These are phyloP conservation scores for Acanthamoeba sp. DNA, from an alignment of 208 protist genomes.

Conservation along the genomic window DNA sequence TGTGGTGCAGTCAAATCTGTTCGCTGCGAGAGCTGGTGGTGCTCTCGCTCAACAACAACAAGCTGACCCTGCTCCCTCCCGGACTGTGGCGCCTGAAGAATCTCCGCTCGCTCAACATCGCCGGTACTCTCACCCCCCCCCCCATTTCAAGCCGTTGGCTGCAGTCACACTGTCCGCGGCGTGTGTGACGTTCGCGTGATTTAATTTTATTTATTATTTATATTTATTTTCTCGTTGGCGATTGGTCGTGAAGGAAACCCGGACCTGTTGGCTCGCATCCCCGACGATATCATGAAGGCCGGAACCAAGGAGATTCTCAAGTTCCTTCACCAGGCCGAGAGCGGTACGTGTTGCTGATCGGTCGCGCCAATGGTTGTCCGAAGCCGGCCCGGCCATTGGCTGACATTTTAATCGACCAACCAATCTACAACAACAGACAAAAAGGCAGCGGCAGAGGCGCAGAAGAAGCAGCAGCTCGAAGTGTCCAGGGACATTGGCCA, in stretches of 20 bases:
- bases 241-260: slow-evolving; percentile 52
- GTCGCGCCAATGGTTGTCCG: neutral
- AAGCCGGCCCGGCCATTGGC: neutral
- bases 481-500: slow-evolving; percentile 12
- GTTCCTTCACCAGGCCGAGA: slow-evolving; percentile 46
- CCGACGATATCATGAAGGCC: slow-evolving; percentile 31
- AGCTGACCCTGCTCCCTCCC: slow-evolving; percentile 26
- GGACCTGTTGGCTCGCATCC: slow-evolving; percentile 27
- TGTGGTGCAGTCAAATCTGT: slow-evolving; percentile 25
- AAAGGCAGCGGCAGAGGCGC: neutral
- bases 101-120: slow-evolving; percentile 57
- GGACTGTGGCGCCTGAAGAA: slow-evolving; percentile 64
- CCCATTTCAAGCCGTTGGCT: too few species aligned
- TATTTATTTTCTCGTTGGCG: too few species aligned
- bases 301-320: slow-evolving; percentile 67
- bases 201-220: too few species aligned
- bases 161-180: neutral
- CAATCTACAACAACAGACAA: neutral
- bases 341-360: neutral
- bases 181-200: too few species aligned
- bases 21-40: slow-evolving; percentile 67
- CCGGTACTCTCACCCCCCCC: too few species aligned
- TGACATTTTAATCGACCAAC: neutral
- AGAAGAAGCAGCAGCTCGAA: slow-evolving; percentile 40
- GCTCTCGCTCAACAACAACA: slow-evolving; percentile 65